phyloP scores from a whole-genome alignment of 2,329 filamentous ascomycete genomes.

The Phyllosticta ampelicida region DNA sequence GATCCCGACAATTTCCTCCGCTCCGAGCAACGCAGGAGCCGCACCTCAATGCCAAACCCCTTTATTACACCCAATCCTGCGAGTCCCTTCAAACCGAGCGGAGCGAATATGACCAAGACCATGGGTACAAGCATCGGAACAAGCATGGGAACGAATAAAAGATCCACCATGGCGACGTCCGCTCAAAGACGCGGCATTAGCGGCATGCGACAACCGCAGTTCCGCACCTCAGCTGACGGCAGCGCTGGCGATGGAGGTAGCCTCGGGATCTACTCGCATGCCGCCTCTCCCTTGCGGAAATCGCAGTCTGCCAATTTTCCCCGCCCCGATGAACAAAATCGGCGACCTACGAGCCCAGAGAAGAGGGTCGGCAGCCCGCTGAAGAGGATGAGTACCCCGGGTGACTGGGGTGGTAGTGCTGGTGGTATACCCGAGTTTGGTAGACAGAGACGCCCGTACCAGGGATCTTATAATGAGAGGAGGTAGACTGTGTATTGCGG shows the following conservation, averaged over 20 bases:
- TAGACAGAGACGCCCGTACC: slow-evolving; percentile 1
- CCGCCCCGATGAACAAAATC: slow-evolving; percentile 18
- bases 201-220: slow-evolving; percentile 36
- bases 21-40: slow-evolving; percentile 6
- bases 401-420: not conserved
- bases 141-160: slow-evolving; percentile 29
- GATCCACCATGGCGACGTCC: slow-evolving; percentile 37
- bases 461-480: not conserved
- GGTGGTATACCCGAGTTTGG: not conserved
- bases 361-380: slow-evolving; percentile 32
- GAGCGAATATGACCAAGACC: slow-evolving; percentile 20
- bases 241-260: slow-evolving; percentile 56
- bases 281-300: slow-evolving; percentile 75
- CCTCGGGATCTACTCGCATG: slow-evolving; percentile 69
- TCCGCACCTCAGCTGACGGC: slow-evolving; percentile 32
- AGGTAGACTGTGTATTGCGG: slow-evolving; percentile 1
- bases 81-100: slow-evolving; percentile 14
- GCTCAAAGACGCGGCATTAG: slow-evolving; percentile 18
- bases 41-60: slow-evolving; percentile 9
- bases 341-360: slow-evolving; percentile 26
- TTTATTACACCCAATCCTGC: slow-evolving; percentile 11
- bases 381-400: slow-evolving; percentile 33
- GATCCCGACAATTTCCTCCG: slow-evolving; percentile 49
- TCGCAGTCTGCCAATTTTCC: slow-evolving; percentile 49
- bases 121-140: slow-evolving; percentile 31